These are phyloP conservation scores for Xylaria sp. DNA, from an alignment of 2,329 filamentous ascomycete species.

Conservation along the genomic window DNA sequence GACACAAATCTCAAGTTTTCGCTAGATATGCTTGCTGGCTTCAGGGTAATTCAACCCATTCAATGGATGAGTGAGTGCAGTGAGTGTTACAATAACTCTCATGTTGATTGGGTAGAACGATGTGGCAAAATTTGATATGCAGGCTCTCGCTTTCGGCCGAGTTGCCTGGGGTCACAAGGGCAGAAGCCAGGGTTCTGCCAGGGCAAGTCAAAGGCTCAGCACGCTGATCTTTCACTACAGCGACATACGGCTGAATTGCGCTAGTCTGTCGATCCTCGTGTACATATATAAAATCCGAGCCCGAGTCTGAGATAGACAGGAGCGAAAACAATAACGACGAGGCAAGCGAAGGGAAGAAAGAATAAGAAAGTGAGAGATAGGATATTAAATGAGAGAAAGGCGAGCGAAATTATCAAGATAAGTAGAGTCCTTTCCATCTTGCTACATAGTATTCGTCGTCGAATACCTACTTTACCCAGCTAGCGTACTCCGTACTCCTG, in stretches of 20 bases:
- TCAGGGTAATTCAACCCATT: not conserved
- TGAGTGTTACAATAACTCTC: not conserved
- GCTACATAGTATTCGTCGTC: too few relatives aligned
- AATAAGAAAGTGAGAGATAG: not conserved
- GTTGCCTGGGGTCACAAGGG: too few relatives aligned
- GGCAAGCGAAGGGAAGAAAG: not conserved
- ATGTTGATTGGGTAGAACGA: not conserved
- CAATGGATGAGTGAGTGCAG: not conserved
- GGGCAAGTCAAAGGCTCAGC: not conserved
- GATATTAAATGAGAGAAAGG: not conserved
- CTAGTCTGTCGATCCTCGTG: not conserved
- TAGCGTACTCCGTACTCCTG: too few relatives aligned
- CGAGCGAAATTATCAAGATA: not conserved
- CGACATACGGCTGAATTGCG: not conserved
- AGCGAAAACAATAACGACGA: not conserved
- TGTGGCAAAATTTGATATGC: not conserved
- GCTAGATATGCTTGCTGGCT: not conserved
- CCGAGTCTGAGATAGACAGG: not conserved
- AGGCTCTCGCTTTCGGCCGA: not conserved
- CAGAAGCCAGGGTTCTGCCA: too few relatives aligned
- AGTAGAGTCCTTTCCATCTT: not conserved
- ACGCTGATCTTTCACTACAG: not conserved
- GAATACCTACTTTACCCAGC: too few relatives aligned
- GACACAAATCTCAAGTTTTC: not conserved
- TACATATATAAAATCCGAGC: not conserved